These are phyloP conservation scores for Rubia peregrina DNA, from an alignment of 305 asterid genomes.

Conservation along the genomic window DNA sequence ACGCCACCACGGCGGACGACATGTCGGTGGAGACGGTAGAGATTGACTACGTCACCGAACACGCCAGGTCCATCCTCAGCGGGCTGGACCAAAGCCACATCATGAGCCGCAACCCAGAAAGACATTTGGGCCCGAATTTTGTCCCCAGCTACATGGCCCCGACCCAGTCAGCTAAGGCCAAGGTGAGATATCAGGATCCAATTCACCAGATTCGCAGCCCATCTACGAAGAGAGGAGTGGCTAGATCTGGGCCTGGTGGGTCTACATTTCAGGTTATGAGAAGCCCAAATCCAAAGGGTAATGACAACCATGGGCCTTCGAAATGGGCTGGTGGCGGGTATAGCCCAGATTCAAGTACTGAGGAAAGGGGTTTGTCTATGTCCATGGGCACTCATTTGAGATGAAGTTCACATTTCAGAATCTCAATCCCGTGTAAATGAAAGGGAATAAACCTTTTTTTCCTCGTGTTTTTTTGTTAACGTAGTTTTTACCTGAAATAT, in stretches of 20 bases:
- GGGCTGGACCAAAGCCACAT: slow-evolving; percentile 33
- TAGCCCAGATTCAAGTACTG: slow-evolving; percentile 65
- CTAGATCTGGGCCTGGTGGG: slow-evolving; percentile 27
- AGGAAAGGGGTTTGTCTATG: slow-evolving; percentile 37
- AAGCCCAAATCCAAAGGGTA: slow-evolving; percentile 56
- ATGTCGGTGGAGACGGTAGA: slow-evolving; percentile 66
- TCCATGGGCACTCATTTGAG: slow-evolving; percentile 1
- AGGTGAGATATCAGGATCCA: slow-evolving; percentile 54
- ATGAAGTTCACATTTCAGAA: neutral
- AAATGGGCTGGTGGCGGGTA: slow-evolving; percentile 39
- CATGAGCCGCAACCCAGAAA: slow-evolving; percentile 24
- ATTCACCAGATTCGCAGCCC: slow-evolving; percentile 41
- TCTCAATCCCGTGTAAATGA: neutral
- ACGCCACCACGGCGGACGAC: slow-evolving; percentile 30
- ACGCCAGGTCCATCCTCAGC: slow-evolving; percentile 25
- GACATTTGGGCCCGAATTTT: slow-evolving; percentile 20
- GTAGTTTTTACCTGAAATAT: neutral
- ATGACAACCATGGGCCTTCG: slow-evolving; percentile 21
- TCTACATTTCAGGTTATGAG: slow-evolving; percentile 38
- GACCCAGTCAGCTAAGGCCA: slow-evolving; percentile 77
- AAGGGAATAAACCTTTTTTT: neutral
- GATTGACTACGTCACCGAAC: slow-evolving; percentile 42
- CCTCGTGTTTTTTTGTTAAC: neutral
- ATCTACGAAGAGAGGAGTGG: slow-evolving; percentile 41
- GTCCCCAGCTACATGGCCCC: slow-evolving; percentile 87